Conservation (phyloP, 495 filamentous ascomycete species). For the Penicillium nucicola region DNA sequence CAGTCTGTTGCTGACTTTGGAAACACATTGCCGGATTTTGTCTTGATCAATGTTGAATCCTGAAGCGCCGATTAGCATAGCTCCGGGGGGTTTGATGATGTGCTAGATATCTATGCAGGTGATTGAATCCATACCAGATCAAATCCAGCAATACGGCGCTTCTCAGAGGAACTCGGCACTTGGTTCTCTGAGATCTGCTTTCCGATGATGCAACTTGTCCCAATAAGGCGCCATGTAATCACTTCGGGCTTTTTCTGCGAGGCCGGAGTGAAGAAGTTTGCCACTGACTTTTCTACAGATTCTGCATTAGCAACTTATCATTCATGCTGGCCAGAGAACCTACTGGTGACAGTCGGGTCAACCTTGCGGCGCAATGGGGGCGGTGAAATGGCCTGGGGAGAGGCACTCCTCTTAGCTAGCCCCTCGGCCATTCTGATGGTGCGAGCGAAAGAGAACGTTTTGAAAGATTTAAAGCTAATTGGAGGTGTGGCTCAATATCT, state of each 20-base stretch:
- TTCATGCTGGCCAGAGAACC: slow-evolving; percentile 14
- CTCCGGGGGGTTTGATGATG: background rate
- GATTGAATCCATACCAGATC: slow-evolving; percentile 65
- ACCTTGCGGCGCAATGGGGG: slow-evolving; percentile 55
- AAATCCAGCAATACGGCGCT: slow-evolving; percentile 77
- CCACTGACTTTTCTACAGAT: slow-evolving; percentile 58
- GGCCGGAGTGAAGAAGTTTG: slow-evolving; percentile 83
- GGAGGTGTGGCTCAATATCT: background rate
- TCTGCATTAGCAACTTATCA: background rate
- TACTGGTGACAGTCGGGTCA: slow-evolving; percentile 73
- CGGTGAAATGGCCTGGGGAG: slow-evolving; percentile 40
- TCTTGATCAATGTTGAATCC: slow-evolving; percentile 85
- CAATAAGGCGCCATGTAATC: slow-evolving; percentile 68
- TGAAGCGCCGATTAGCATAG: slow-evolving; percentile 25
- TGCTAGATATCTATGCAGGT: background rate
- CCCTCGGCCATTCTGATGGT: slow-evolving; percentile 33
- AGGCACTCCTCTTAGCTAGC: slow-evolving; percentile 33
- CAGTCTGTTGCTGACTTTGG: slow-evolving; percentile 71
- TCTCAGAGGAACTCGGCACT: slow-evolving; percentile 8
- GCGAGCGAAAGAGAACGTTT: slow-evolving; percentile 13
- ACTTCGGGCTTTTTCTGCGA: slow-evolving; percentile 83
- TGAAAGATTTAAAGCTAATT: background rate
- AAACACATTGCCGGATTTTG: slow-evolving; percentile 77
- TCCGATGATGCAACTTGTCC: slow-evolving; percentile 72
- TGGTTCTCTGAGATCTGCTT: slow-evolving; percentile 53